Conservation (phyloP, 352 stramenopile species). For the Halophytophthora batemanensis region DNA sequence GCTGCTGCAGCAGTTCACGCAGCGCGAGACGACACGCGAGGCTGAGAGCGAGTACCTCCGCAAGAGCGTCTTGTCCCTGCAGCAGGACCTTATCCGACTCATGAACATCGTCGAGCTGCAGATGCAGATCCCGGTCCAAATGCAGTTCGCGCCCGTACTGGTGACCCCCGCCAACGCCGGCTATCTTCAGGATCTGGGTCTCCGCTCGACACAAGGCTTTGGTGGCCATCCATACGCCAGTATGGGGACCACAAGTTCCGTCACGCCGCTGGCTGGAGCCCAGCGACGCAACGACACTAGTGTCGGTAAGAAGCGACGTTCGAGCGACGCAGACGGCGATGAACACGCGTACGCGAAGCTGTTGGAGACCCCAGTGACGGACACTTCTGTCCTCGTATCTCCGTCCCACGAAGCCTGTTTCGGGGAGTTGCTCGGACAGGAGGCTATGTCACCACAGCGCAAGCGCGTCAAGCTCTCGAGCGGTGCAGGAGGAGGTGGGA, state of each 20-base stretch:
- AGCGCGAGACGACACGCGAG: slow-evolving; percentile 31
- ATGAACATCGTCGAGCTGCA: slow-evolving; percentile 80
- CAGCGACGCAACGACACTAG: no score
- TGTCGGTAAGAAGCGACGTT: no score
- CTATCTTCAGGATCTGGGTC: no score
- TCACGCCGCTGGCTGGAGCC: no score
- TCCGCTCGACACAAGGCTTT: no score
- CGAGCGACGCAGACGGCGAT: no score
- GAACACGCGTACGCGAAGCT: slow-evolving; percentile 14
- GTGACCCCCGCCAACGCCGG: no score
- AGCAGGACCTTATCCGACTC: slow-evolving; percentile 69
- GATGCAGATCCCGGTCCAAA: slow-evolving; percentile 57
- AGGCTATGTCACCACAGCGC: slow-evolving; percentile 53
- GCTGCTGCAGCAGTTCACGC: slow-evolving; percentile 24
- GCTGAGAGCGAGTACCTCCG: slow-evolving; percentile 51
- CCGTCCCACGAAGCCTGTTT: slow-evolving; percentile 12
- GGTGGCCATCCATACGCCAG: no score
- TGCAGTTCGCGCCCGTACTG: slow-evolving; percentile 5
- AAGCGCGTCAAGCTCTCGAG: slow-evolving; percentile 54
- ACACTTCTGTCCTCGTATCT: slow-evolving; percentile 29
- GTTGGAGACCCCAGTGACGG: slow-evolving; percentile 16
- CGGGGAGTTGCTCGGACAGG: slow-evolving; percentile 6
- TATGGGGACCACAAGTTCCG: no score
- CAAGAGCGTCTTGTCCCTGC: slow-evolving; percentile 59
- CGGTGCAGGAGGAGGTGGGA: slow-evolving; percentile 8